Evolutionary conservation across 345 rosid genomes (phyloP).

Genomic region (Dipteronia dyeriana): DNA sequence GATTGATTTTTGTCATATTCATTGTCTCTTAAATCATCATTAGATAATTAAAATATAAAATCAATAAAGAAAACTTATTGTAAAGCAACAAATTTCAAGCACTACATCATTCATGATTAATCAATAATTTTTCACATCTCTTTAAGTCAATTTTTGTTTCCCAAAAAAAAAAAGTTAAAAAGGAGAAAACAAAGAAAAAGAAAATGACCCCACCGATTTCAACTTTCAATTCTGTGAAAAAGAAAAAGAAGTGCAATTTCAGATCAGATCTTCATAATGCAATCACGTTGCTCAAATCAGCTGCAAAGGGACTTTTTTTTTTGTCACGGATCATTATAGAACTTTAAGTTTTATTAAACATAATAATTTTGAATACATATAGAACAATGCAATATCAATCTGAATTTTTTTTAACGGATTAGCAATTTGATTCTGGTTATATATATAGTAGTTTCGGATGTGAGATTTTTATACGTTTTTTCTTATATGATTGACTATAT

Average conservation of each 20-base stretch:
- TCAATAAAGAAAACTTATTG: too few relatives aligned
- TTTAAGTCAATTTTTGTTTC: background rate
- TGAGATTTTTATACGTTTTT: too few relatives aligned
- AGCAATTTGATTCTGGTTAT: background rate
- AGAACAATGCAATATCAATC: background rate
- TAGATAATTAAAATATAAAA: too few relatives aligned
- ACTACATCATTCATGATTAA: too few relatives aligned
- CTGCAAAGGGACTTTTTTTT: background rate
- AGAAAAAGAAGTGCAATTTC: conserved; percentile 9
- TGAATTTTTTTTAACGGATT: too few relatives aligned
- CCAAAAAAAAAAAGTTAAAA: background rate
- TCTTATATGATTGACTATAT: too few relatives aligned
- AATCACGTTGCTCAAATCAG: background rate
- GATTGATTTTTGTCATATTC: too few relatives aligned
- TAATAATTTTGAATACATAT: background rate
- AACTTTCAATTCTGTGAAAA: background rate
- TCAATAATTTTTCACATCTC: too few relatives aligned
- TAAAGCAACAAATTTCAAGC: too few relatives aligned
- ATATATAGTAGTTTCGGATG: too few relatives aligned
- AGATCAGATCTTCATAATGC: background rate
- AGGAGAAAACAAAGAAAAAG: background rate
- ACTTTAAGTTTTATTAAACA: background rate
- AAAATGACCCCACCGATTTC: background rate
- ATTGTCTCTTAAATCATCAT: too few relatives aligned
- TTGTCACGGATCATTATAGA: conserved; percentile 11